Conservation (phyloP, 495 filamentous ascomycete species). For the Neurospora sp. region DNA sequence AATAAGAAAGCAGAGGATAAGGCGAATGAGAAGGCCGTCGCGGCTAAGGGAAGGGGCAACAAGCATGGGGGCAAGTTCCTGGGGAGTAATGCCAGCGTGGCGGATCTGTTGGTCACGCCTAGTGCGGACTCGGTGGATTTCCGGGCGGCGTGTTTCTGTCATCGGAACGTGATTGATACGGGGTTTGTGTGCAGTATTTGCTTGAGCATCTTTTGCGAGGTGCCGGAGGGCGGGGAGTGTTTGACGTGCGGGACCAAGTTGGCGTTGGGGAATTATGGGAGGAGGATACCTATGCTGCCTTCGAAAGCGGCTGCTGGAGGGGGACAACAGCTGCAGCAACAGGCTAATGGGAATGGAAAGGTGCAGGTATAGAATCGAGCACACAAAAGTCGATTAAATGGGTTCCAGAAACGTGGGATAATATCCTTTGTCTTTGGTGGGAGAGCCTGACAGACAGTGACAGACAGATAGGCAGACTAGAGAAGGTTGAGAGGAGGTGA, state of each 20-base stretch:
- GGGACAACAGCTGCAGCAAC: background rate
- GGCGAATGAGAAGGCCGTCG: background rate
- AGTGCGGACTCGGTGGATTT: constrained; percentile 89
- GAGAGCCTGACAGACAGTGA: background rate
- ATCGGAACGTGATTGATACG: constrained; percentile 79
- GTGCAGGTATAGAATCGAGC: background rate
- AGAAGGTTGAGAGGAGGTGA: background rate
- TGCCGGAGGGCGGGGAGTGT: constrained; percentile 52
- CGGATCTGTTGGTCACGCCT: constrained; percentile 53
- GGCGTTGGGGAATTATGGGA: constrained; percentile 62
- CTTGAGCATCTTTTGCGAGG: constrained; percentile 58
- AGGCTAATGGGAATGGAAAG: background rate
- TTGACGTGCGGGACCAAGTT: constrained; percentile 86
- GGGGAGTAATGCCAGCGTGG: constrained; percentile 8
- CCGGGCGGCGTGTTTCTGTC: constrained; percentile 93
- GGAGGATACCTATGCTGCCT: constrained; percentile 63
- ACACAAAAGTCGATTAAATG: background rate
- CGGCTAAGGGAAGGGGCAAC: constrained; percentile 55
- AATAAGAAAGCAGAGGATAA: background rate
- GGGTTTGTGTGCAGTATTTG: constrained; percentile 95
- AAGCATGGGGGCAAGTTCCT: constrained; percentile 23
- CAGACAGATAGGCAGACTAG: background rate
- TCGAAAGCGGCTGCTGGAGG: background rate
- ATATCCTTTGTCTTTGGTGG: background rate
- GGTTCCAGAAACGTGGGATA: too few species aligned